Base-by-base conservation (phyloP, 2,329 filamentous ascomycete species). In the Teratosphaeria zuluensis region DNA sequence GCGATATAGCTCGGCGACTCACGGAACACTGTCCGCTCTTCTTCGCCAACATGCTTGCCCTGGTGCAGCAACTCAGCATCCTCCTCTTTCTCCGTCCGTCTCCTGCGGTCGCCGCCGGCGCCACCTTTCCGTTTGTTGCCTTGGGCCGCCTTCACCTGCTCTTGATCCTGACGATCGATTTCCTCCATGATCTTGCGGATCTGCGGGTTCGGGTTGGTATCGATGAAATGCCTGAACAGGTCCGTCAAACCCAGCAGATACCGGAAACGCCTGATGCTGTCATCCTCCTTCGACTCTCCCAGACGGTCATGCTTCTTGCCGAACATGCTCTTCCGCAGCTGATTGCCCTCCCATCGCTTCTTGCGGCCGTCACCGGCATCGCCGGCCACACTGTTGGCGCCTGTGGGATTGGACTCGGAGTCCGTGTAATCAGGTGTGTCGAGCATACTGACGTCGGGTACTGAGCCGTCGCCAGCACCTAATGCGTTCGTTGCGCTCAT, bases 201-300 rank as follows among this genome's bases (percentile, higher is more conserved):
- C 68, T 89, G 90, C 16, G 94, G 92, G 70, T 99, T 92, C 4
- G 92, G 92, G 70, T 96, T 99, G 8, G 91, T 90, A 71, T 97
- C 92, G 76, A 99, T 99, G 74, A 99, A 99, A 76, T 99, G 94
- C 64, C 95, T 90, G 78, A 99, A 99, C 21, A 99, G 81, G 70
- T 99, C 94, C 16, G 94, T 99, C 56, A 99, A 80, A 30, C 95
- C 95, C 14, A 99, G 83, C 1, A 99, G 83, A 73, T 99, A 99
- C 63, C 91, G 87, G 73, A 99, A 99, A 72, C 94, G 83, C 66
- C 92, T 85, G 70, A 97, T 90, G 0, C 90, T 95, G 70, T 97
- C 92, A 79, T 96, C 90, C 77, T 96, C 92, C 89, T 92, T 97
- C 55, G 89, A 95, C 71, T 95, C 90, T 70, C 92, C 91, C 7